These are phyloP conservation scores for Astrothelium subdiscretum DNA, from an alignment of 495 filamentous ascomycete genomes.

Conservation along the genomic window DNA sequence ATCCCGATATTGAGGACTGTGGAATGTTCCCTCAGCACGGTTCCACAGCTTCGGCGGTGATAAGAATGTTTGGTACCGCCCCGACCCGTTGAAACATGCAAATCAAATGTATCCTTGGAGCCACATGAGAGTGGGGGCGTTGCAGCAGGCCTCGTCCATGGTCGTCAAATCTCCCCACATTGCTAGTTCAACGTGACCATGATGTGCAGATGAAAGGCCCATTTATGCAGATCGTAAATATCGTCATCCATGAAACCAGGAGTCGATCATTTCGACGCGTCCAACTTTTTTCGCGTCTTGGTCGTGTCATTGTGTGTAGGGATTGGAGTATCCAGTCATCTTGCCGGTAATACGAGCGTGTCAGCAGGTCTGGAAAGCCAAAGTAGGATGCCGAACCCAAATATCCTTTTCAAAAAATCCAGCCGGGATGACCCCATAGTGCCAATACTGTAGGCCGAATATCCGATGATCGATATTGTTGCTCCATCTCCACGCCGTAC, in stretches of 20 bases:
- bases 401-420: background rate
- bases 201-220: background rate
- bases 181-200: background rate
- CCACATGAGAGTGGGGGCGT: background rate
- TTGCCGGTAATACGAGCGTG: background rate
- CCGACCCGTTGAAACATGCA: background rate
- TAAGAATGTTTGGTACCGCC: background rate
- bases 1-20: background rate
- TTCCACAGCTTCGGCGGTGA: background rate
- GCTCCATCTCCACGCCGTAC: background rate
- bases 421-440: background rate
- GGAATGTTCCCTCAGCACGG: background rate
- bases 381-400: slow-evolving; percentile 1
- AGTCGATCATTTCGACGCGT: background rate
- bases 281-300: background rate
- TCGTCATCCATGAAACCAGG: background rate
- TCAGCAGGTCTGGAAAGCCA: background rate
- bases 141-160: background rate
- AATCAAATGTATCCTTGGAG: background rate
- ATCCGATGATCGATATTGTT: background rate
- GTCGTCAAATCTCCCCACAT: background rate
- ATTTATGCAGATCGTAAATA: background rate
- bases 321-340: background rate
- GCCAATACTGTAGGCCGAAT: background rate
- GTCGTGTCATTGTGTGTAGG: background rate